Percentiles rank a stretch among this genome's conserved stretches.
phyloP scores from a whole-genome alignment of 306 rosid species.

The Fragaria vesca region DNA sequence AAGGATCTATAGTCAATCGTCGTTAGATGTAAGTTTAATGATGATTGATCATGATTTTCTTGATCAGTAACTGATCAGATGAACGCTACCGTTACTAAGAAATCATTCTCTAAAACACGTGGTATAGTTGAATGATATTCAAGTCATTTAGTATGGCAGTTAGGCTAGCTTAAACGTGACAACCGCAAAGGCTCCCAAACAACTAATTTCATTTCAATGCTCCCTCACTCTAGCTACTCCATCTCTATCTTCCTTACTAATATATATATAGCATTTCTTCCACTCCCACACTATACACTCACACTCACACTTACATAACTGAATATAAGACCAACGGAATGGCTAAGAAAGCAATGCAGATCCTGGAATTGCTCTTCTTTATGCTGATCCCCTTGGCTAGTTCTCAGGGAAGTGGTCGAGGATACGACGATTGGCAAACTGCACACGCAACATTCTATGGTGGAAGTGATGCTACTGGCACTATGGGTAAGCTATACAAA shows the following conservation, averaged over 20 bases:
- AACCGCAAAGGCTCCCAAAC: conserved; percentile 10
- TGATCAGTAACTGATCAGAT: too few relatives aligned
- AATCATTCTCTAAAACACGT: background rate
- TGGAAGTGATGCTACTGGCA: conserved; percentile 43
- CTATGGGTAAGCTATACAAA: conserved; percentile 34
- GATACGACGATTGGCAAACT: conserved; percentile 27
- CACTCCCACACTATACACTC: background rate
- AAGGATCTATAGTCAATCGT: too few relatives aligned
- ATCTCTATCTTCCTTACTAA: too few relatives aligned
- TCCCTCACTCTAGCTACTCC: background rate
- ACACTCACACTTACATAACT: background rate
- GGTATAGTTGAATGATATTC: background rate
- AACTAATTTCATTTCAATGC: conserved; percentile 11
- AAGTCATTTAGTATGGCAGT: conserved; percentile 26
- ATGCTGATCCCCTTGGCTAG: conserved; percentile 7
- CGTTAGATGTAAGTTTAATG: too few relatives aligned
- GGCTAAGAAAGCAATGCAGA: conserved; percentile 17
- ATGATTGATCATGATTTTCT: too few relatives aligned
- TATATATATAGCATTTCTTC: background rate
- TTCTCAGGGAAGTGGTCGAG: background rate
- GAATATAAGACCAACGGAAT: background rate
- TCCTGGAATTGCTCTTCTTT: conserved; percentile 10
- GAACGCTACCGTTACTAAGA: too few relatives aligned
- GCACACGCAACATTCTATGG: conserved; percentile 49
- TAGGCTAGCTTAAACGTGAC: conserved; percentile 28